Conservation (phyloP, 768 basidiomycete genomes). For the Fomitopsis serialis region DNA sequence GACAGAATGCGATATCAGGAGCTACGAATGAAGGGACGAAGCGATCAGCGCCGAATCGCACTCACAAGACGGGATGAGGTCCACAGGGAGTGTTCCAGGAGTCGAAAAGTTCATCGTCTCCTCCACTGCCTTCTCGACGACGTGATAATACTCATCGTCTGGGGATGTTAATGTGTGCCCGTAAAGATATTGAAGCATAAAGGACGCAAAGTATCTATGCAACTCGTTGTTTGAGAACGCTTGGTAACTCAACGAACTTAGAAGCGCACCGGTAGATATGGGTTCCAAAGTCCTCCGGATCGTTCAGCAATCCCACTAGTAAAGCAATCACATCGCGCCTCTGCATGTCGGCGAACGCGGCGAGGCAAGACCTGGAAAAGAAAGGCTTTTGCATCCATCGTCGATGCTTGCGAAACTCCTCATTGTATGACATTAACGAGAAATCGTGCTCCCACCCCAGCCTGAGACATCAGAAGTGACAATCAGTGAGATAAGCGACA, state of each 20-base stretch:
- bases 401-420: neutral
- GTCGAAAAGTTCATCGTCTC: slow-evolving; percentile 14
- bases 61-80: slow-evolving; percentile 28
- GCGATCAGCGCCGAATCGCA: neutral
- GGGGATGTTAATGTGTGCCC: slow-evolving; percentile 24
- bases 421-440: neutral
- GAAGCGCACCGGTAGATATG: neutral
- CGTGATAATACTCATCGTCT: slow-evolving; percentile 24
- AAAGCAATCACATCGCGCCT: neutral
- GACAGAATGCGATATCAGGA: no score
- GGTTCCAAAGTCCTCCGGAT: neutral
- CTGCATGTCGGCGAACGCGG: neutral
- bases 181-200: neutral
- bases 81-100: slow-evolving; percentile 23
- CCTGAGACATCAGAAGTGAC: neutral
- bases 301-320: neutral
- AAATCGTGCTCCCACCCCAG: neutral
- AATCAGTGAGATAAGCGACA: neutral
- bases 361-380: neutral
- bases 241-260: neutral
- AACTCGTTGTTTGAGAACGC: neutral
- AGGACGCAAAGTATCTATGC: neutral
- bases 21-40: no score
- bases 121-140: slow-evolving; percentile 20
- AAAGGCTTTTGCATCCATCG: neutral